These are phyloP conservation scores for Arthromyces matolae DNA, from an alignment of 768 basidiomycete genomes.

Conservation along the genomic window DNA sequence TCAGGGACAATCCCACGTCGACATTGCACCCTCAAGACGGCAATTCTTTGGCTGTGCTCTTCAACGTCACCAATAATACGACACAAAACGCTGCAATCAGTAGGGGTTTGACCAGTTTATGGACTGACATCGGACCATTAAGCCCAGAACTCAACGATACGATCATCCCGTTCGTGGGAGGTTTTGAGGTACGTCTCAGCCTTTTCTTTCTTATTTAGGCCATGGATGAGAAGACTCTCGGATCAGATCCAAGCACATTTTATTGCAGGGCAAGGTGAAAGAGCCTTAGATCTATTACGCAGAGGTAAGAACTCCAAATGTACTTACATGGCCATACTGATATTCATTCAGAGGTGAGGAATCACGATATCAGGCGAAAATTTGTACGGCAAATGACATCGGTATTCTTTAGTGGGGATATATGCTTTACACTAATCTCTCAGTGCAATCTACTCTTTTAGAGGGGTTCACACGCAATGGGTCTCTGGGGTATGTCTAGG, in stretches of 20 bases:
- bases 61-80: slow-evolving; percentile 37
- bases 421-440: slow-evolving; percentile 44
- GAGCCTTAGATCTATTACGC: slow-evolving; percentile 42
- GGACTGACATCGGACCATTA: slow-evolving; percentile 45
- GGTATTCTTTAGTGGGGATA: slow-evolving; percentile 38
- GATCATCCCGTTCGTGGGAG: slow-evolving; percentile 49
- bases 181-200: slow-evolving; percentile 37
- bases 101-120: slow-evolving; percentile 40
- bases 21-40: slow-evolving; percentile 47
- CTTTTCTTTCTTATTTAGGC: neutral
- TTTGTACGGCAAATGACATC: neutral
- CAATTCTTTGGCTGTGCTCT: slow-evolving; percentile 45
- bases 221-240: neutral
- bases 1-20: slow-evolving; percentile 41
- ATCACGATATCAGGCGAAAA: neutral
- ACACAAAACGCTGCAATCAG: slow-evolving; percentile 41
- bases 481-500: slow-evolving; percentile 38
- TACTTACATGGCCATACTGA: too few species aligned
- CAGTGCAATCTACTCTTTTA: slow-evolving; percentile 37
- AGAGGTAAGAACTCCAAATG: slow-evolving; percentile 26
- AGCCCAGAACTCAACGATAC: slow-evolving; percentile 49
- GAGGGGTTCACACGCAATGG: slow-evolving; percentile 48
- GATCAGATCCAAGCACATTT: slow-evolving; percentile 48
- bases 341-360: slow-evolving; percentile 12
- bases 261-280: slow-evolving; percentile 39